Evolutionary conservation across 2,329 filamentous ascomycete genomes (phyloP).

Genomic region (Ascochyta fabae): DNA sequence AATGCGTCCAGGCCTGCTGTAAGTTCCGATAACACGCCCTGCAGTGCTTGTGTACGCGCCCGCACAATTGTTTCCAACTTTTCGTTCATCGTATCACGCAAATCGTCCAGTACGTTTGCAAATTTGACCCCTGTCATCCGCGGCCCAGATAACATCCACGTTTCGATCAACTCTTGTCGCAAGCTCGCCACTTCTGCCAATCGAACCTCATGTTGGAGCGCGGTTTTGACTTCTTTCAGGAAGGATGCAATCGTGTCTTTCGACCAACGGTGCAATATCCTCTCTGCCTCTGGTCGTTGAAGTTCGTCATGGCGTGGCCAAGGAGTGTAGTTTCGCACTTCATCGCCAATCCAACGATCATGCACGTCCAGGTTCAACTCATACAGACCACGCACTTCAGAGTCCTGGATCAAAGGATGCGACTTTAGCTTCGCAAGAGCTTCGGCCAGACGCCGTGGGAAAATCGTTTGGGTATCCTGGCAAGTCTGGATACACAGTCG

Average conservation of each 20-base stretch:
- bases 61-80: slow-evolving; percentile 70
- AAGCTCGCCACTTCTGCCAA: slow-evolving; percentile 73
- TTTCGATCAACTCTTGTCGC: slow-evolving; percentile 72
- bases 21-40: slow-evolving; percentile 69
- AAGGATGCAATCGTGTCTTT: slow-evolving; percentile 48
- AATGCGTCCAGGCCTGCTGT: slow-evolving; percentile 62
- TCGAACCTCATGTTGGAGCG: slow-evolving; percentile 66
- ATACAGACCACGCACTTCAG: slow-evolving; percentile 68
- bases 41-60: slow-evolving; percentile 67
- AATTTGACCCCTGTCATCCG: slow-evolving; percentile 71
- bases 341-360: slow-evolving; percentile 79
- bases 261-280: slow-evolving; percentile 50
- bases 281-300: slow-evolving; percentile 50
- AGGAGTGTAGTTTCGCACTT: slow-evolving; percentile 83
- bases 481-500: slow-evolving; percentile 78
- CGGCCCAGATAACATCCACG: slow-evolving; percentile 75
- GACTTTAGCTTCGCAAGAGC: slow-evolving; percentile 73
- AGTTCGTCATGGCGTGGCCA: slow-evolving; percentile 83
- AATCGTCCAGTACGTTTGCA: slow-evolving; percentile 69
- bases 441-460: slow-evolving; percentile 74
- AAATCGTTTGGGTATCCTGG: slow-evolving; percentile 75
- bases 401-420: slow-evolving; percentile 74
- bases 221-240: slow-evolving; percentile 66
- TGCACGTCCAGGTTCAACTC: slow-evolving; percentile 79
- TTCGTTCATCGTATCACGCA: slow-evolving; percentile 72